Base-by-base conservation (phyloP, 176 grass and related monocot genomes). In the Themeda triandra region DNA sequence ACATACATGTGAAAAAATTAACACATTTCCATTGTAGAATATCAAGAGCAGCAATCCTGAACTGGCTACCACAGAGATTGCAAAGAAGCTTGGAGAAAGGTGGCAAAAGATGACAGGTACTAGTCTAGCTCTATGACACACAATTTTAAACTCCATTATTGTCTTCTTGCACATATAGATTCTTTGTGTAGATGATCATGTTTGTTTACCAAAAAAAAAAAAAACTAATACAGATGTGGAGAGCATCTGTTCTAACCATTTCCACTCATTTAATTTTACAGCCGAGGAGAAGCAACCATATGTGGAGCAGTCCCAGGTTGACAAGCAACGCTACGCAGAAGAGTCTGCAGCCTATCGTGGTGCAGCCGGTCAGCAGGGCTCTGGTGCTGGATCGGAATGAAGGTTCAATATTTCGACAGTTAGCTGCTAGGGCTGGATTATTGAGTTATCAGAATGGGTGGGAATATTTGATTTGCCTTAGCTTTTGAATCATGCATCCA, bases 71-170 rank as follows among this genome's bases (percentile, higher is more conserved):
- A 91, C 94, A 15, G 94, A 93, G 27, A 92, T 93, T 10, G 88
- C 89, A 27, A 93, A 92, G 83, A 92, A 90, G 65, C 94, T 96
- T 28, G 87, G 94, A 31, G 91, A 96, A 74, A 91, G 81, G 63
- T 96, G 94, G 94, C 86, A 93, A 42, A 96, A 91, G 76, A 87
- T 96, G 94, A 65, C 94, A 87, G 76, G 94, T 96, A 91, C 81
- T 60, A 40, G 31, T 37, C 46, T 2, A 37, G 46, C 27, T 31
- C 4, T 66, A 51, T 32, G 29, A 71, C 10, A 29, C 75, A 7
- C 41, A 33, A 27, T 27, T 4, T 27, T 27, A 13, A 5, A 27
- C 6, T 27, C 19, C 28, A 46, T 23, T 30, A 46, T 23, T 30
- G 1, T n/a, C 11, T 54, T 19, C 4, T 30, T 63, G 40, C 54